These are phyloP conservation scores for Diaporthe sp. DNA, from an alignment of 2,329 filamentous ascomycete species.

Conservation along the genomic window DNA sequence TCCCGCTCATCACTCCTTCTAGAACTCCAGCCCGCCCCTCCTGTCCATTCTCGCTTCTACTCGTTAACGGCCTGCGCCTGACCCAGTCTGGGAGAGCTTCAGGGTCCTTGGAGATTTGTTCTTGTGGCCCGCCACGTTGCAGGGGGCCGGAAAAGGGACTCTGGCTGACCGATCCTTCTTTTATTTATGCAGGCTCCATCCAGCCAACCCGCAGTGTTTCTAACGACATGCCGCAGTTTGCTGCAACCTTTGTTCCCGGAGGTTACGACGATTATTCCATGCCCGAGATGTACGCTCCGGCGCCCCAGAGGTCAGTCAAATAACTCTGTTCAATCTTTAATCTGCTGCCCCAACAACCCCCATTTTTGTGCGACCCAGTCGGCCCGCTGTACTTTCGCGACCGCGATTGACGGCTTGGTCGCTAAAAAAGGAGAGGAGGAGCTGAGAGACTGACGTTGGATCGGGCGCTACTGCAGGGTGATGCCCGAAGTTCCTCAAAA, in stretches of 20 bases:
- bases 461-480: conserved; percentile 70
- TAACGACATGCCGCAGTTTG: conserved; percentile 61
- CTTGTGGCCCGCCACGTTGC: conserved; percentile 35
- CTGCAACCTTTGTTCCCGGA: conserved; percentile 72
- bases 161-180: conserved; percentile 46
- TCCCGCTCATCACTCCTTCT: conserved; percentile 33
- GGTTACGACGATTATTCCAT: conserved; percentile 73
- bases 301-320: conserved; percentile 68
- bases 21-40: conserved; percentile 34
- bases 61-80: conserved; percentile 29
- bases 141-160: conserved; percentile 38
- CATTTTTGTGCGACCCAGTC: conserved; percentile 36
- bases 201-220: conserved; percentile 51
- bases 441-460: conserved; percentile 53
- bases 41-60: conserved; percentile 36
- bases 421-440: conserved; percentile 46
- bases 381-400: conserved; percentile 32
- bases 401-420: conserved; percentile 34
- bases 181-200: conserved; percentile 50
- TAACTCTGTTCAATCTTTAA: conserved; percentile 16
- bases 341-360: conserved; percentile 30
- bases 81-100: conserved; percentile 37
- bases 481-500: conserved; percentile 97
- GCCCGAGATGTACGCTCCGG: conserved; percentile 71
- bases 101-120: conserved; percentile 40